A percentile compares a stretch with the other conserved stretches of the same genome.
Evolutionary conservation across 345 rosid genomes (phyloP).

Genomic region (Ceriops decandra): DNA sequence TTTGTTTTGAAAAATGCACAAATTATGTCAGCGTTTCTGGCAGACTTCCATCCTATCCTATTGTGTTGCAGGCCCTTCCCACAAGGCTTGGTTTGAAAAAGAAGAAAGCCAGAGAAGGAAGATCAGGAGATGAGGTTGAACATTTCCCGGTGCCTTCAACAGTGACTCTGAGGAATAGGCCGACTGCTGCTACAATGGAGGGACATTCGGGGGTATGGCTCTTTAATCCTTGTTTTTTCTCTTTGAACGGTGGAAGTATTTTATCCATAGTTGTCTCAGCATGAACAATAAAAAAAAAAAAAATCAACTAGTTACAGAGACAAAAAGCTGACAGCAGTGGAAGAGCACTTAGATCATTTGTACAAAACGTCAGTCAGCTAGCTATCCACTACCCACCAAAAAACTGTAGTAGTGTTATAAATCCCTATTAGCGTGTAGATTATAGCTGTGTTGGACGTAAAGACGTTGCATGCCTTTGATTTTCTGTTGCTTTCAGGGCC

Average conservation of each 20-base stretch:
- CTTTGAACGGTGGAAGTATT: too few relatives aligned
- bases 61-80: conserved; percentile 73
- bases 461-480: neutral
- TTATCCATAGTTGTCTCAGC: too few relatives aligned
- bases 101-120: conserved; percentile 84
- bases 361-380: too few relatives aligned
- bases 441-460: neutral
- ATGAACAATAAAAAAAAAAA: too few relatives aligned
- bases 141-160: conserved; percentile 80
- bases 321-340: too few relatives aligned
- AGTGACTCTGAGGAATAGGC: conserved; percentile 64
- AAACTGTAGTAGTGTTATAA: too few relatives aligned
- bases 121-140: conserved; percentile 76
- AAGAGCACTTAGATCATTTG: too few relatives aligned
- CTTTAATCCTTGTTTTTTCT: neutral
- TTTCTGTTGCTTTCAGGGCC: conserved; percentile 40
- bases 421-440: neutral
- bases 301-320: too few relatives aligned
- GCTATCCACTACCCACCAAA: too few relatives aligned
- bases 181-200: conserved; percentile 57
- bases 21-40: neutral
- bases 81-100: conserved; percentile 71
- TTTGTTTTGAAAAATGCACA: neutral
- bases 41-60: conserved; percentile 3
- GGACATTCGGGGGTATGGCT: conserved; percentile 62